phyloP scores from a whole-genome alignment of 1,284 basidiomycete genomes.

The Fistulinella staudtii region DNA sequence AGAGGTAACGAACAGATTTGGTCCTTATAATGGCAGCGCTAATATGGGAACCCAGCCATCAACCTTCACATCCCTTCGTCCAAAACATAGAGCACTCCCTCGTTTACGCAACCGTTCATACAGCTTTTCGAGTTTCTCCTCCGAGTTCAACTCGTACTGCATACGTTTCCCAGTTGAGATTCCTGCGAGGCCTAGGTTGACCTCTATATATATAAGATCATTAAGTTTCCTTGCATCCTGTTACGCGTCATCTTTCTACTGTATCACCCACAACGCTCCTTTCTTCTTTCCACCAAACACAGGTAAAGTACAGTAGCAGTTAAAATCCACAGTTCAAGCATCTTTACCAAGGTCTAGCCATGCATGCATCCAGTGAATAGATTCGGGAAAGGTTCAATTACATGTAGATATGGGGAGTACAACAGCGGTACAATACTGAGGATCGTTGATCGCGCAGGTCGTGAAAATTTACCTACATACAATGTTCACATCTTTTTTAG shows the following conservation, averaged over 20 bases:
- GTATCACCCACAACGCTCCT: slow-evolving; percentile 29
- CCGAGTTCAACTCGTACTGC: slow-evolving; percentile 5
- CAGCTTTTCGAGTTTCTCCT: slow-evolving; percentile 4
- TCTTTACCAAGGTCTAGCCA: neutral
- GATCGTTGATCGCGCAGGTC: neutral
- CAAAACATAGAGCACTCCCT: slow-evolving; percentile 37
- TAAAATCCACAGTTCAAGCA: slow-evolving; percentile 14
- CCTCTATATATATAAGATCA: slow-evolving; percentile 37
- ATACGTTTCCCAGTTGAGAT: slow-evolving; percentile 10
- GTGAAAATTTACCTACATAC: neutral
- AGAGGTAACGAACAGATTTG: slow-evolving; percentile 49
- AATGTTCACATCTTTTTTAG: slow-evolving; percentile 23
- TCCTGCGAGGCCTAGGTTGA: slow-evolving; percentile 17
- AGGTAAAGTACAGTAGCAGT: slow-evolving; percentile 29
- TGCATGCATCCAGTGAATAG: too few species aligned
- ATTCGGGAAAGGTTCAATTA: neutral
- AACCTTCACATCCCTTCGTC: slow-evolving; percentile 61
- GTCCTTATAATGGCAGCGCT: neutral
- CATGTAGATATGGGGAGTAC: slow-evolving; percentile 6
- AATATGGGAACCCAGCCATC: slow-evolving; percentile 39
- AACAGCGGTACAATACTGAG: slow-evolving; percentile 7
- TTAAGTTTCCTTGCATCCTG: slow-evolving; percentile 35
- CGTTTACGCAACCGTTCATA: slow-evolving; percentile 2
- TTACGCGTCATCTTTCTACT: slow-evolving; percentile 32
- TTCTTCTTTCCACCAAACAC: slow-evolving; percentile 8